phyloP scores from a whole-genome alignment of 257 asterid genomes.

The Nicotiana knightiana region DNA sequence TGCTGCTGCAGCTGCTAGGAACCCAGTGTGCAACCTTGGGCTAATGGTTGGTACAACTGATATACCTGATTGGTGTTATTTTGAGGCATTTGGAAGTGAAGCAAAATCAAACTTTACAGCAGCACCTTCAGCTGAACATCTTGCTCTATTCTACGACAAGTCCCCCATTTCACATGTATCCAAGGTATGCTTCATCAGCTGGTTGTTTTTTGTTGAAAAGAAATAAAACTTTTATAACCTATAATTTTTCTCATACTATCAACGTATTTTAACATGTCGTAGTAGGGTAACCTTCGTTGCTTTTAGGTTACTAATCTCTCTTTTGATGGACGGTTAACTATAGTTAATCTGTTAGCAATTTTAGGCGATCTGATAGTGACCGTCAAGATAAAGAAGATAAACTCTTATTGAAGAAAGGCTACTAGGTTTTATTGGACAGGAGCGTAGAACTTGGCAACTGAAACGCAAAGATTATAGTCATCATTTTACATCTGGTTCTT shows the following conservation, averaged over 20 bases:
- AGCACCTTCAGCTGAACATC: conserved; percentile 77
- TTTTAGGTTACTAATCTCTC: no score
- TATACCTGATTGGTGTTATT: conserved; percentile 89
- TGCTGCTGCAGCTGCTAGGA: conserved; percentile 85
- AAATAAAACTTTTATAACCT: no score
- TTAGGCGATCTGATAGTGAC: no score
- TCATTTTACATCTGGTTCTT: neutral
- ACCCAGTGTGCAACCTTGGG: conserved; percentile 83
- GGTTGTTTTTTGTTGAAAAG: no score
- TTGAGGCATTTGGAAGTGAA: conserved; percentile 58
- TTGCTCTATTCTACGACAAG: conserved; percentile 51
- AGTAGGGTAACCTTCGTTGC: no score
- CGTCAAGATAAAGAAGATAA: no score
- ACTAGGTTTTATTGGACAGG: neutral
- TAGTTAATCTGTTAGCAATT: no score
- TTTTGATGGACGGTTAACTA: no score
- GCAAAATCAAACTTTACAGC: conserved; percentile 59
- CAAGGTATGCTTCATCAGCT: conserved; percentile 36
- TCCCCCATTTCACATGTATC: conserved; percentile 78
- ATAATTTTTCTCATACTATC: no score
- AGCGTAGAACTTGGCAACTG: neutral
- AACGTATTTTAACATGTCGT: no score
- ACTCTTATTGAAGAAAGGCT: neutral
- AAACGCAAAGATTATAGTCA: neutral
- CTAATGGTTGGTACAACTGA: conserved; percentile 91